phyloP scores from a whole-genome alignment of 345 rosid genomes.

The Salix caprea region DNA sequence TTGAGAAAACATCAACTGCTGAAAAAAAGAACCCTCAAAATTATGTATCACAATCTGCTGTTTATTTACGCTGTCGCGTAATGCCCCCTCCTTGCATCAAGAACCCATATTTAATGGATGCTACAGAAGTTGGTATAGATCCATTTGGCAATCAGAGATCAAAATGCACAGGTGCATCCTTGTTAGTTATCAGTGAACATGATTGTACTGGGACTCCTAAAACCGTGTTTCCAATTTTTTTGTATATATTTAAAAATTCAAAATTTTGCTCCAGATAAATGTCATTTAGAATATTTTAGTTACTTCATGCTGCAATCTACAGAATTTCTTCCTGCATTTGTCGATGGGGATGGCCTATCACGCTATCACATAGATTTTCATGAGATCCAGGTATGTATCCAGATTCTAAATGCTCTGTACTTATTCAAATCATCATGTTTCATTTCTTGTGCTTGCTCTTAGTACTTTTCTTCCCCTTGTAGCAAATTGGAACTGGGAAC shows the following conservation, averaged over 20 bases:
- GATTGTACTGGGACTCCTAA: not conserved
- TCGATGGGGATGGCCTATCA: slow-evolving; percentile 83
- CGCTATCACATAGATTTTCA: slow-evolving; percentile 90
- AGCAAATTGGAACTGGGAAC: slow-evolving; percentile 90
- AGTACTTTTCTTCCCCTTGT: slow-evolving; percentile 15
- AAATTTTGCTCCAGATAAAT: not conserved
- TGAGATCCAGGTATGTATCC: slow-evolving; percentile 69
- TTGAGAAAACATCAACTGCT: slow-evolving; percentile 28
- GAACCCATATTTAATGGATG: slow-evolving; percentile 70
- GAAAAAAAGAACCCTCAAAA: slow-evolving; percentile 39
- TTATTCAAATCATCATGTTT: not conserved
- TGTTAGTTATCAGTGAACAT: not conserved
- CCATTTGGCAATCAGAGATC: slow-evolving; percentile 77
- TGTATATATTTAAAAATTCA: not conserved
- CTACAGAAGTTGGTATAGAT: slow-evolving; percentile 50
- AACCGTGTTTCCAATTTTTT: not conserved
- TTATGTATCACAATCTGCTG: slow-evolving; percentile 80
- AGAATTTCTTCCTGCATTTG: slow-evolving; percentile 61
- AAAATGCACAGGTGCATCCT: slow-evolving; percentile 71
- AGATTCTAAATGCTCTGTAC: not conserved
- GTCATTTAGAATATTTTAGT: slow-evolving; percentile 3
- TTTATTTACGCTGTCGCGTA: slow-evolving; percentile 77
- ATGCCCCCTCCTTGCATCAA: slow-evolving; percentile 93
- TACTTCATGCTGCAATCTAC: slow-evolving; percentile 16
- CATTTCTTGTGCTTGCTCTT: not conserved